Base-by-base conservation (phyloP, 305 asterid genomes). In the Fraxinus floribunda region DNA sequence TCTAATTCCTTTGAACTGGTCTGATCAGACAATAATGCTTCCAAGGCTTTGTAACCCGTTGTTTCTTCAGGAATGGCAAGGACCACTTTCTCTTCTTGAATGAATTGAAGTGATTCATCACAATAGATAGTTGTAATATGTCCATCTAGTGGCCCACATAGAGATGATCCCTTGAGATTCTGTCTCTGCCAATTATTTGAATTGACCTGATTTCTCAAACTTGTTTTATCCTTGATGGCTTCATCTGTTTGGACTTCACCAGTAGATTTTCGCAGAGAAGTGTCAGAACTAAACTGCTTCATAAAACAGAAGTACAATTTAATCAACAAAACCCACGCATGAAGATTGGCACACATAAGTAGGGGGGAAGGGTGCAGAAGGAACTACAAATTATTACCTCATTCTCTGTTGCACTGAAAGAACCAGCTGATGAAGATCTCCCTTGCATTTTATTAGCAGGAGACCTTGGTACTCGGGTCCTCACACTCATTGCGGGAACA, bases 351-450 rank as follows among this genome's bases (percentile, higher is more conserved):
- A 46, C 8, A 2, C 68, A 64, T 22, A 64, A 24, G 75, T 30
- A 3, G 39, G 36, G 35, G 7, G 10, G 34, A 24, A 57, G 38
- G 78, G 80, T 24, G 29, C 77, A 32, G 39, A 46, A 35, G 75
- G 72, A 36, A 80, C 34, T 5, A 20, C 46, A 79, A 79, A 20
- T 66, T 11, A 74, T 41, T 91, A 94, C 97, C 96, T 93, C 93
- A 81, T 87, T 88, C 79, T 87, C 92, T 0, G 87, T 81, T 87
- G 83, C 89, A 29, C 91, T 89, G 78, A 85, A 91, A 79, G 97
- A 87, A 77, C 87, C 87, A 13, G 88, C 75, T 32, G 92, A 84
- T 11, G 92, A 84, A 79, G 94, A 88, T 79, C 88, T 73, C 70
- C 86, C 83, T 75, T 78, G 92, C 55, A 66, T 75, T 86, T 82